Conservation (phyloP, 495 filamentous ascomycete genomes). For the Ramalina peruviana region DNA sequence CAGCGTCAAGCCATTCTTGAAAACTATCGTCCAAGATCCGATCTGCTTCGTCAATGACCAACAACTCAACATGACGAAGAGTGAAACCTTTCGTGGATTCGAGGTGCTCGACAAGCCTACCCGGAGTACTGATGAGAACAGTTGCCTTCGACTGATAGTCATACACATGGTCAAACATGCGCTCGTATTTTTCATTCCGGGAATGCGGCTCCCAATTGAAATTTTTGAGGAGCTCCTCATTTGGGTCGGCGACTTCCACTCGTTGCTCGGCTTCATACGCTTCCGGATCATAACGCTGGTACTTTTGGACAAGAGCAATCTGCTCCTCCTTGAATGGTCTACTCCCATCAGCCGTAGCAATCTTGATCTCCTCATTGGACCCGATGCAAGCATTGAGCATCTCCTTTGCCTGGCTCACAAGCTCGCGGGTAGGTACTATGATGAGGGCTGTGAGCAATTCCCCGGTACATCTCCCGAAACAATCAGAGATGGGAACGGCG, state of each 20-base stretch:
- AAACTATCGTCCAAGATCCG: constrained; percentile 81
- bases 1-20: constrained; percentile 73
- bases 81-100: constrained; percentile 68
- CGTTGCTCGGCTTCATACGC: constrained; percentile 32
- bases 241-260: constrained; percentile 24
- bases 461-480: constrained; percentile 42
- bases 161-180: constrained; percentile 47
- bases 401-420: constrained; percentile 69
- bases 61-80: constrained; percentile 62
- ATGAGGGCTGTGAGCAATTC: constrained; percentile 61
- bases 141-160: constrained; percentile 58
- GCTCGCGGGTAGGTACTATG: constrained; percentile 78
- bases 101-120: constrained; percentile 83
- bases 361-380: constrained; percentile 46
- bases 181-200: constrained; percentile 25
- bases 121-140: constrained; percentile 84
- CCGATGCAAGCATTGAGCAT: constrained; percentile 52
- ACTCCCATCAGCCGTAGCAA: constrained; percentile 72
- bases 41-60: constrained; percentile 90
- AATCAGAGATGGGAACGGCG: constrained; percentile 67
- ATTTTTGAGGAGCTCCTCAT: constrained; percentile 29
- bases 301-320: constrained; percentile 42
- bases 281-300: constrained; percentile 46
- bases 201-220: constrained; percentile 30
- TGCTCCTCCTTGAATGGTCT: constrained; percentile 66